phyloP scores from a whole-genome alignment of 2,329 filamentous ascomycete species.

The Ascochyta viciae-villosae region DNA sequence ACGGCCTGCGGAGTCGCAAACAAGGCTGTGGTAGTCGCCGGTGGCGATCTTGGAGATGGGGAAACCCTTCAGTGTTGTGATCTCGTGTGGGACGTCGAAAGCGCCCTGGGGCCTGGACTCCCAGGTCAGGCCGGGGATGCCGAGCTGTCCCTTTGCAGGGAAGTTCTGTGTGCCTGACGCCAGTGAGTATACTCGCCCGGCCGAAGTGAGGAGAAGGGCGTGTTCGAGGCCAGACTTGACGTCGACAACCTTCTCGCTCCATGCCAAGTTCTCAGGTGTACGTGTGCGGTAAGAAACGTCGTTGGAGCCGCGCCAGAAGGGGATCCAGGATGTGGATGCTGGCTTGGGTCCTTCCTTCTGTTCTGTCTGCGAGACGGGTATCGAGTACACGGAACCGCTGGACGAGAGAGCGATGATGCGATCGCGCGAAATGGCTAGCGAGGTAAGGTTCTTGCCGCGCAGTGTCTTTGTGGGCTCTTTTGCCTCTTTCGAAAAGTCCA shows the following conservation, averaged over 20 bases:
- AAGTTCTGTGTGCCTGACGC: slow-evolving; percentile 80
- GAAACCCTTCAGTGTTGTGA: slow-evolving; percentile 73
- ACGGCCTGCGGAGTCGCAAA: slow-evolving; percentile 75
- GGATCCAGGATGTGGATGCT: slow-evolving; percentile 73
- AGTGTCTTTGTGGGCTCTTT: slow-evolving; percentile 74
- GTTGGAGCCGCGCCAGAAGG: slow-evolving; percentile 70
- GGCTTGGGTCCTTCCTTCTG: slow-evolving; percentile 70
- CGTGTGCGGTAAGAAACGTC: slow-evolving; percentile 76
- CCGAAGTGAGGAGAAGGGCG: slow-evolving; percentile 81
- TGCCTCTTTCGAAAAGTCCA: slow-evolving; percentile 71
- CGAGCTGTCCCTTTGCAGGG: slow-evolving; percentile 84
- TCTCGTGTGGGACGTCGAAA: slow-evolving; percentile 83
- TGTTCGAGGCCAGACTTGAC: slow-evolving; percentile 85
- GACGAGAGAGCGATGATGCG: slow-evolving; percentile 80
- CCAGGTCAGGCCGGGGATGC: slow-evolving; percentile 84
- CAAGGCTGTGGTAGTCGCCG: slow-evolving; percentile 86
- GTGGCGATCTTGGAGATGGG: slow-evolving; percentile 77
- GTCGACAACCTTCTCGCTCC: slow-evolving; percentile 75
- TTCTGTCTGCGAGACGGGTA: slow-evolving; percentile 78
- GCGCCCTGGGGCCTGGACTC: slow-evolving; percentile 75
- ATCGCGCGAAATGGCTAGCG: slow-evolving; percentile 79
- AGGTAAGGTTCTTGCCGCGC: slow-evolving; percentile 79
- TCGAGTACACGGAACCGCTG: slow-evolving; percentile 80
- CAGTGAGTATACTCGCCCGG: slow-evolving; percentile 87
- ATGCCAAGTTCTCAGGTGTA: slow-evolving; percentile 67